Evolutionary conservation across 257 asterid genomes (phyloP).

Genomic region (Nyctanthes arbortristis): DNA sequence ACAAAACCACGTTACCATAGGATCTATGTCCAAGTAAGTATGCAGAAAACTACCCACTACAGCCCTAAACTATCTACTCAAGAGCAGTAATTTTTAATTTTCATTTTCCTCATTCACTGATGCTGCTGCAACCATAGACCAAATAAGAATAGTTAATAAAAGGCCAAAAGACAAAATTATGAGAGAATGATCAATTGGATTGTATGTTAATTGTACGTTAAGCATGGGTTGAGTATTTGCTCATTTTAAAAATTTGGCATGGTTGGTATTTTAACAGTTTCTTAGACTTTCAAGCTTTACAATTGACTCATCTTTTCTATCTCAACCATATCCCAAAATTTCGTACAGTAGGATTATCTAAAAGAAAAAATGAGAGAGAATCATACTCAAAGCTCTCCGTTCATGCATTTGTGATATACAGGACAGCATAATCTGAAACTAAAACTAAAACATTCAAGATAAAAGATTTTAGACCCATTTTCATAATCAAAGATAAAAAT

Average conservation of each 20-base stretch:
- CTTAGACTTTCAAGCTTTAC: conserved; percentile 7
- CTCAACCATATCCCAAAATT: background rate
- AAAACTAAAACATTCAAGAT: background rate
- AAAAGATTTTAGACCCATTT: background rate
- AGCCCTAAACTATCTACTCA: too few species aligned
- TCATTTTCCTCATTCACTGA: too few species aligned
- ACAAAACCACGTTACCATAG: background rate
- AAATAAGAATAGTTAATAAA: background rate
- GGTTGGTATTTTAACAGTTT: background rate
- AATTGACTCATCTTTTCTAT: background rate
- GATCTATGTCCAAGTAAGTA: background rate
- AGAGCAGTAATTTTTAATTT: too few species aligned
- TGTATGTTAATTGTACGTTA: too few species aligned
- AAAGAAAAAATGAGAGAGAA: background rate
- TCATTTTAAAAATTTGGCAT: background rate
- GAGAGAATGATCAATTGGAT: background rate
- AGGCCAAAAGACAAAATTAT: background rate
- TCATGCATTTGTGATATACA: conserved; percentile 12
- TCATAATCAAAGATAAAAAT: conserved; percentile 10
- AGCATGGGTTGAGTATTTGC: background rate
- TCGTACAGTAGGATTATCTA: background rate
- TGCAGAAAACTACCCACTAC: background rate
- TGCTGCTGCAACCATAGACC: background rate
- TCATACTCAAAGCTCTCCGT: conserved; percentile 15
- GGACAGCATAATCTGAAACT: background rate